Evolutionary conservation across 73 alveolate species (phyloP).

Genomic region (Uronychia setigera): DNA sequence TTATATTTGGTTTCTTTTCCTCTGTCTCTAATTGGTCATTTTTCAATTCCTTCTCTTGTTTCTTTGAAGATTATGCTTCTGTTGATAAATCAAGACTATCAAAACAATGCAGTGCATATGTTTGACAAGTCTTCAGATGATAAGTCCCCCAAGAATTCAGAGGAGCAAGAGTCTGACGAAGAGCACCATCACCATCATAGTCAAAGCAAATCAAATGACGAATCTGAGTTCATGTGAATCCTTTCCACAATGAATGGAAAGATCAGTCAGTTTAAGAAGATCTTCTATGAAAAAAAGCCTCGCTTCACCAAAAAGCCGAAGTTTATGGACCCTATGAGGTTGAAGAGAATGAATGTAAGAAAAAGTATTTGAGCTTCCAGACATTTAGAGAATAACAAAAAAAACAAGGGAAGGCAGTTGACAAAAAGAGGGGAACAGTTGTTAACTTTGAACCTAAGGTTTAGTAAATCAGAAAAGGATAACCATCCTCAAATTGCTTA

Average conservation of each 20-base stretch:
- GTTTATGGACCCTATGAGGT: background rate
- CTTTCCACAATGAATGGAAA: background rate
- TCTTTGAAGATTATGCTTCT: too few species aligned
- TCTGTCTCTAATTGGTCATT: too few species aligned
- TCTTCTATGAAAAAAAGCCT: background rate
- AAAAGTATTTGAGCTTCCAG: background rate
- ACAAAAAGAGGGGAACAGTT: background rate
- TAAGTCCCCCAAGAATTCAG: too few species aligned
- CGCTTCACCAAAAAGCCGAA: background rate
- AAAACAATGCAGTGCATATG: too few species aligned
- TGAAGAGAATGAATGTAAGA: background rate
- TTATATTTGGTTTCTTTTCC: too few species aligned
- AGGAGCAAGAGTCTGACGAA: too few species aligned
- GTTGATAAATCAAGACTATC: too few species aligned
- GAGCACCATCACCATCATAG: too few species aligned
- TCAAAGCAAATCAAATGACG: too few species aligned
- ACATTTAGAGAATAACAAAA: background rate
- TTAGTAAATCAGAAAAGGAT: background rate
- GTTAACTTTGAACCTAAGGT: background rate
- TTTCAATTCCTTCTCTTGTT: too few species aligned
- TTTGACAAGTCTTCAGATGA: too few species aligned
- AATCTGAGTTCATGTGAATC: too few species aligned
- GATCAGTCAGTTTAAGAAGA: background rate
- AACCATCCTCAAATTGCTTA: background rate
- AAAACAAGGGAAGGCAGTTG: background rate